These are phyloP conservation scores for Jackrogersella minutella DNA, from an alignment of 495 filamentous ascomycete genomes.

Conservation along the genomic window DNA sequence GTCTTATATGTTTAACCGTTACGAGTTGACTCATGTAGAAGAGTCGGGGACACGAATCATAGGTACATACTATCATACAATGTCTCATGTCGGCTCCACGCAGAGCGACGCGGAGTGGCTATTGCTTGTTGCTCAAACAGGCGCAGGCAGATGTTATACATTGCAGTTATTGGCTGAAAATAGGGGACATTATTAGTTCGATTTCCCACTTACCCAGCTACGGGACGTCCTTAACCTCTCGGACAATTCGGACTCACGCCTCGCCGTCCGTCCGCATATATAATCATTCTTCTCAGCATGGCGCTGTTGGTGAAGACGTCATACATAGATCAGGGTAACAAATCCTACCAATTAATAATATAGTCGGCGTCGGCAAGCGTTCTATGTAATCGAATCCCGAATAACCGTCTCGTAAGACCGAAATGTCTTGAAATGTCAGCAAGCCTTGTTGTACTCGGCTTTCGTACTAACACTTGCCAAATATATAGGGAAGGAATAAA, in stretches of 20 bases:
- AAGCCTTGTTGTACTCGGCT: conserved; percentile 9
- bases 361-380: neutral
- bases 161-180: conserved; percentile 2
- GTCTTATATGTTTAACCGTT: too few species aligned
- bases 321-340: neutral
- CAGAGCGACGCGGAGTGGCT: too few species aligned
- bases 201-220: neutral
- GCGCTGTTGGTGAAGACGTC: neutral
- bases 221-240: conserved; percentile 3
- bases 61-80: too few species aligned
- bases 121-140: too few species aligned
- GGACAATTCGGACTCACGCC: conserved; percentile 16
- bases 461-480: neutral
- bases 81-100: too few species aligned
- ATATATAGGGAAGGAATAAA: neutral
- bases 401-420: neutral
- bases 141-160: too few species aligned
- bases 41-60: too few species aligned
- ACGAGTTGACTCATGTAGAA: too few species aligned
- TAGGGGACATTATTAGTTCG: neutral
- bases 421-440: neutral
- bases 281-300: too few species aligned
- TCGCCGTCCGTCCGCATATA: neutral
- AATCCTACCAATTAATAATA: neutral
- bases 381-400: neutral